A percentile compares a stretch with the other conserved stretches of the same genome.
These are phyloP conservation scores for Moricandia arvensis DNA, from an alignment of 345 rosid species.

Conservation along the genomic window DNA sequence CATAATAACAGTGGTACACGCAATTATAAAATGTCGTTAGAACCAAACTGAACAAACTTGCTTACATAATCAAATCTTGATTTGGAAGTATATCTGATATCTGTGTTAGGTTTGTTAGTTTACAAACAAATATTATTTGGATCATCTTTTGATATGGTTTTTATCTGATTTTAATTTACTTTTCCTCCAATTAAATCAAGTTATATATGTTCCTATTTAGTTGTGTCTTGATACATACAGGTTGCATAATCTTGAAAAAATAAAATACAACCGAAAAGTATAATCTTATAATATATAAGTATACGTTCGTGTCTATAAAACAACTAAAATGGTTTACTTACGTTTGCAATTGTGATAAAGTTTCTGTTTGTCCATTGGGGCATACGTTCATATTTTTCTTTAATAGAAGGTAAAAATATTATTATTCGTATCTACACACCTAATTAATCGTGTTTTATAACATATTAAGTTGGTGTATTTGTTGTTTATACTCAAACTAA, in stretches of 20 bases:
- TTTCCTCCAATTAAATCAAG: not conserved
- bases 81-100: conserved; percentile 2
- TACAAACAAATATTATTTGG: not conserved
- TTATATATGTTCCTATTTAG: not conserved
- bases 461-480: not conserved
- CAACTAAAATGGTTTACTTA: not conserved
- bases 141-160: not conserved
- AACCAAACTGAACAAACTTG: conserved; percentile 10
- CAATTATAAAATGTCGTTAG: not conserved
- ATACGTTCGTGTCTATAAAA: not conserved
- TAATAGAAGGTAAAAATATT: not conserved
- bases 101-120: not conserved
- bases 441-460: not conserved
- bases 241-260: not conserved
- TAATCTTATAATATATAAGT: not conserved
- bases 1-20: conserved; percentile 4
- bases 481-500: not conserved
- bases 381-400: not conserved
- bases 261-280: not conserved
- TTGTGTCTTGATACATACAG: not conserved
- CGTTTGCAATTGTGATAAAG: not conserved
- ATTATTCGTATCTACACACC: not conserved
- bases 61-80: conserved; percentile 4
- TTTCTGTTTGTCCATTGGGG: not conserved
- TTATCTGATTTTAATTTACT: not conserved